phyloP scores from a whole-genome alignment of 441 rosid genomes.

The Jatropha podagrica region DNA sequence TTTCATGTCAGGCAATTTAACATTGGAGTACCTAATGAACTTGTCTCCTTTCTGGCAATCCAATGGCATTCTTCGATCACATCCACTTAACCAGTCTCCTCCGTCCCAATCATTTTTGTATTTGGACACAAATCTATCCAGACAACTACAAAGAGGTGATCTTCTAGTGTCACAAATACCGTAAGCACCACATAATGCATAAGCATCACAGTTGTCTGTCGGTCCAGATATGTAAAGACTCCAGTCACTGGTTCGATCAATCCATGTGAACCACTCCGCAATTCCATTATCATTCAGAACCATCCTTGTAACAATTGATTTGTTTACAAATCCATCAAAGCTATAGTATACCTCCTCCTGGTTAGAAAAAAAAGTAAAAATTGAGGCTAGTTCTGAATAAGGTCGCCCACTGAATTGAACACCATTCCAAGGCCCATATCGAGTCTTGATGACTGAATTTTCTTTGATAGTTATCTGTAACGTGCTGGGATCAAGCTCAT shows the following conservation, averaged over 20 bases:
- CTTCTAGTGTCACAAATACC: conserved; percentile 8
- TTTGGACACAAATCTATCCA: conserved; percentile 4
- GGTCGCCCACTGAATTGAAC: not conserved
- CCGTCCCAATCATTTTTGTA: not conserved
- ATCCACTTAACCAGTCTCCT: conserved; percentile 14
- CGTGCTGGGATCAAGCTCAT: not conserved
- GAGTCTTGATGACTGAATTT: not conserved
- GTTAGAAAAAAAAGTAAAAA: too few relatives aligned
- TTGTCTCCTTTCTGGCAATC: conserved; percentile 14
- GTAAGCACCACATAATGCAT: conserved; percentile 19
- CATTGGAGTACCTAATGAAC: conserved; percentile 3
- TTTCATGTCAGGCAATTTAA: conserved; percentile 8
- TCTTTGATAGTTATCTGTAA: not conserved
- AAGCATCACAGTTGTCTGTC: conserved; percentile 18
- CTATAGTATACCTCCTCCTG: not conserved
- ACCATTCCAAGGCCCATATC: conserved; percentile 16
- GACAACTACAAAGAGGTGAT: conserved; percentile 5
- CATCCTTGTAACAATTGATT: not conserved
- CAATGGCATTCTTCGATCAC: conserved; percentile 10
- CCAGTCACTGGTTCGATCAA: not conserved
- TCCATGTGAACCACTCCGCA: not conserved
- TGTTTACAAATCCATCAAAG: not conserved
- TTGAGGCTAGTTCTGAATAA: too few relatives aligned
- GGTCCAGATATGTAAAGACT: not conserved
- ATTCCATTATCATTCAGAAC: not conserved